phyloP scores from a whole-genome alignment of 2,329 filamentous ascomycete genomes.

The Alternaria incomplexa region DNA sequence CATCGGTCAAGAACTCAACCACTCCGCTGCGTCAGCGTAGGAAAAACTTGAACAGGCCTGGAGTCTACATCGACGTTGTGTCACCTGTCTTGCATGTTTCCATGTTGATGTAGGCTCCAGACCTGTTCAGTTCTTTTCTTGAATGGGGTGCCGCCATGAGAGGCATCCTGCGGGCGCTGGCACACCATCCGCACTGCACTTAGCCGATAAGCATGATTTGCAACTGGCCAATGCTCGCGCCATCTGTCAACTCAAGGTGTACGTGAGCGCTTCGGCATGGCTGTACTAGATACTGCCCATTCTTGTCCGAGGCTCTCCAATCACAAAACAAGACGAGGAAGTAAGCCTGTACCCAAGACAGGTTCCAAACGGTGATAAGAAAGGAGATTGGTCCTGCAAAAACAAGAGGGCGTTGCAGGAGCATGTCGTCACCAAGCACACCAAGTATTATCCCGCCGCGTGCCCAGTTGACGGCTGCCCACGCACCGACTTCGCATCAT shows the following conservation, averaged over 20 bases:
- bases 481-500: neutral
- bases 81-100: no score
- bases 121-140: no score
- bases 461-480: neutral
- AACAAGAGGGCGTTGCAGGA: neutral
- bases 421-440: neutral
- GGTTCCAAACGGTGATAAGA: neutral
- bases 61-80: no score
- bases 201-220: neutral
- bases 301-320: neutral
- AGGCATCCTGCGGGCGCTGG: no score
- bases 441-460: neutral
- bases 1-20: no score
- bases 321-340: no score
- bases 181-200: neutral
- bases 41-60: no score
- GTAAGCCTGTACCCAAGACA: no score
- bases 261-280: neutral
- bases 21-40: no score
- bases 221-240: neutral
- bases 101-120: no score
- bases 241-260: neutral
- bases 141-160: no score
- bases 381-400: neutral
- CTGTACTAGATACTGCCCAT: neutral